A percentile compares a stretch with the other conserved stretches of the same genome.
Evolutionary conservation across 2,329 filamentous ascomycete species (phyloP).

Genomic region (Trichophyton benhamiae): DNA sequence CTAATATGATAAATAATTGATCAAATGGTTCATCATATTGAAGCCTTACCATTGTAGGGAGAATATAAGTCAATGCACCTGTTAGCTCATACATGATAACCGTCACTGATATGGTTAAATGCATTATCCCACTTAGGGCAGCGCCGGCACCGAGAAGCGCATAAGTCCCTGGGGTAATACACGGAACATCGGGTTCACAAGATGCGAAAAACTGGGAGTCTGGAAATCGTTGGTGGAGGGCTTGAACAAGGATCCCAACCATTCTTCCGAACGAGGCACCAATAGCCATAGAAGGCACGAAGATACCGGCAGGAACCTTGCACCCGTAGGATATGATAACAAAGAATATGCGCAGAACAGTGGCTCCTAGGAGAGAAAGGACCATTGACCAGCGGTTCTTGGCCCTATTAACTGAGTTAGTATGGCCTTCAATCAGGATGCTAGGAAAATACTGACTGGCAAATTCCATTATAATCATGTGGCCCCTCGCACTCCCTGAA

Average conservation of each 20-base stretch:
- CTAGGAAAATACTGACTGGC: constrained; percentile 47
- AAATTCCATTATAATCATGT: constrained; percentile 81
- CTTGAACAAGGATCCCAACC: constrained; percentile 88
- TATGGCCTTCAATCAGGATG: not conserved
- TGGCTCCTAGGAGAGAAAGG: constrained; percentile 64
- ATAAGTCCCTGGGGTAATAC: constrained; percentile 95
- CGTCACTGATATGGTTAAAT: constrained; percentile 89
- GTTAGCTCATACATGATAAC: constrained; percentile 99
- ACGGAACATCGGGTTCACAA: constrained; percentile 82
- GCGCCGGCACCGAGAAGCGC: constrained; percentile 89
- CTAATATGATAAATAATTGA: not conserved
- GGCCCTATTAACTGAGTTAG: constrained; percentile 26
- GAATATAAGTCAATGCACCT: constrained; percentile 89
- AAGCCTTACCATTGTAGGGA: constrained; percentile 69
- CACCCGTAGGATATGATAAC: constrained; percentile 96
- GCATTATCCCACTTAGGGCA: constrained; percentile 91
- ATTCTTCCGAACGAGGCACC: constrained; percentile 88
- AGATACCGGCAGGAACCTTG: constrained; percentile 95
- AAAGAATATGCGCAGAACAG: constrained; percentile 64
- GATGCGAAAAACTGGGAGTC: constrained; percentile 72
- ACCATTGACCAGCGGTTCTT: constrained; percentile 68
- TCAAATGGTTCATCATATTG: not conserved
- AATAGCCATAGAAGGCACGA: constrained; percentile 95
- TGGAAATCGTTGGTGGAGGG: constrained; percentile 73
- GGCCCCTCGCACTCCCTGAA: constrained; percentile 86